Evolutionary conservation across 2,329 filamentous ascomycete species (phyloP), one percentile per base, ranked within the genome.

Genomic region (Hymenoscyphus repandus): DNA sequence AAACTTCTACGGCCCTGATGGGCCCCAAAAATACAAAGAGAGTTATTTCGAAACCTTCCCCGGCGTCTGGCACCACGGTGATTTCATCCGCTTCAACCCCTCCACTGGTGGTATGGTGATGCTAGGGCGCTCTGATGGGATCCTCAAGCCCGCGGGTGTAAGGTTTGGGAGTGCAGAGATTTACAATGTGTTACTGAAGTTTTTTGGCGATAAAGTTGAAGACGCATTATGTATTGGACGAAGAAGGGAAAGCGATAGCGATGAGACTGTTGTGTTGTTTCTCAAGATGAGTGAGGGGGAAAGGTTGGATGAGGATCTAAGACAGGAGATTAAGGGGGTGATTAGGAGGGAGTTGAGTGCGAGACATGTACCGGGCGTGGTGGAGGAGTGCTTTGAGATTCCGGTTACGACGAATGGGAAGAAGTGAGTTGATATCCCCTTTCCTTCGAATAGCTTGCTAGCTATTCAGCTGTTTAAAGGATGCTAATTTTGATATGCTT

Each of bases 391-490:
- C 55, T 83, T 70, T 2, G 74, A 85, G 0, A 93, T 99, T 15
- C 93, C 92, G 0, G 84, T 91, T 59, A 97, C 93, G 13, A 84
- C 85, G 2, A 99, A 99, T 64, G 92, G 92, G 47, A 99, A 99
- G 75, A 99, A 97, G 83, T 88, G 70, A 72, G 83, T 78, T 41
- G 43, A n/a, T 12, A 9, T 22, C 18, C 13, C 42, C 15, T 38
- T 42, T 17, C 9, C 40, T 13, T 33, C 18, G 42, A n/a, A 40
- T 31, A 43, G 45, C 39, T 43, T 5, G n/a, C 10, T n/a, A 13
- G 7, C 17, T 11, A 5, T 5, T n/a, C 12, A 18, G 33, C 5
- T 30, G 18, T n/a, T 9, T 11, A n/a, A 11, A 12, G 7, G 2
- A 6, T 53, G 20, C 50, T 57, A 37, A 54, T 13, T 4, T n/a